phyloP scores from a whole-genome alignment of 495 filamentous ascomycete genomes.

The Hyaloscypha finlandica region DNA sequence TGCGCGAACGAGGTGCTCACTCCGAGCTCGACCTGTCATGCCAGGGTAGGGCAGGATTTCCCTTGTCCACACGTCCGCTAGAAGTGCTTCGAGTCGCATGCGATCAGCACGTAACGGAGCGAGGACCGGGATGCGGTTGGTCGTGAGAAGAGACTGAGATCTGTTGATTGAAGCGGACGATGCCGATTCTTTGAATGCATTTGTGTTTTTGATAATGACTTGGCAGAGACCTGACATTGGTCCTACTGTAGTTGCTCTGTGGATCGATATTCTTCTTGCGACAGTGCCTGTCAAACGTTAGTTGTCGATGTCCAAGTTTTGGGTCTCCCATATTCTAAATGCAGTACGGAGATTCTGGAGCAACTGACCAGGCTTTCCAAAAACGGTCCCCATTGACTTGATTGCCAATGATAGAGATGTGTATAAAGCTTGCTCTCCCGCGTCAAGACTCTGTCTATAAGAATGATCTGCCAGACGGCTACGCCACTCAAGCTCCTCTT shows the following conservation, averaged over 20 bases:
- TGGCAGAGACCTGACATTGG: conserved; percentile 63
- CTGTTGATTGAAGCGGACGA: conserved; percentile 58
- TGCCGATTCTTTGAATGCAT: conserved; percentile 59
- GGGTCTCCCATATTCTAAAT: background rate
- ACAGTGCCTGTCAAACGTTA: conserved; percentile 55
- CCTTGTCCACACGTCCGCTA: conserved; percentile 82
- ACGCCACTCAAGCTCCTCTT: conserved; percentile 80
- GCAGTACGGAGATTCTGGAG: background rate
- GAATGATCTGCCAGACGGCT: conserved; percentile 49
- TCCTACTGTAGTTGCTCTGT: conserved; percentile 69
- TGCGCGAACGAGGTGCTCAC: conserved; percentile 65
- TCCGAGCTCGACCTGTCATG: conserved; percentile 64
- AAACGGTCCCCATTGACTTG: conserved; percentile 70
- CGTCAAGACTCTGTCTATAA: conserved; percentile 45
- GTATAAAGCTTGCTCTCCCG: conserved; percentile 47
- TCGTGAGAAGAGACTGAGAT: conserved; percentile 69
- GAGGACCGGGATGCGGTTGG: conserved; percentile 63
- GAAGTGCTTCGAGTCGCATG: conserved; percentile 70
- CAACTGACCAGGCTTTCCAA: conserved; percentile 61
- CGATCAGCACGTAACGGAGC: conserved; percentile 74
- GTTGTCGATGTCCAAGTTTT: background rate
- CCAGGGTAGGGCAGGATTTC: conserved; percentile 86
- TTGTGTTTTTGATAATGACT: conserved; percentile 90
- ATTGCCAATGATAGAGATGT: conserved; percentile 68
- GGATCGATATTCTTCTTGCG: conserved; percentile 76